These are phyloP conservation scores for Globisporangium sylvaticum DNA, from an alignment of 352 stramenopile genomes.

Conservation along the genomic window DNA sequence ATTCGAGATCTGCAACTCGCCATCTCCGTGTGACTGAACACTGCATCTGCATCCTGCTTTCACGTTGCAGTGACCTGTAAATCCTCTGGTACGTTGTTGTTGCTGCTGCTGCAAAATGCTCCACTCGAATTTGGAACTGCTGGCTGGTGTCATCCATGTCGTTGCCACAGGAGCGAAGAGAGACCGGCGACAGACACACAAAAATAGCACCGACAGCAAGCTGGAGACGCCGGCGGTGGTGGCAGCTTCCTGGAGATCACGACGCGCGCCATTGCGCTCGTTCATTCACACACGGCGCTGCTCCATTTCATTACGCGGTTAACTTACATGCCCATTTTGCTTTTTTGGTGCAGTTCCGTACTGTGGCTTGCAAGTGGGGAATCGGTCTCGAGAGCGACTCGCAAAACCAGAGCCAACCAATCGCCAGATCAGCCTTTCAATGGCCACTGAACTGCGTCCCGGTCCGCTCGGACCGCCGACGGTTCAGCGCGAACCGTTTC, in stretches of 20 bases:
- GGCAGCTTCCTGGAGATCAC: background rate
- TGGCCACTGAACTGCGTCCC: conserved; percentile 25
- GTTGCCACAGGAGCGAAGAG: background rate
- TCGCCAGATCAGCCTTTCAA: conserved; percentile 42
- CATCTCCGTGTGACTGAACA: background rate
- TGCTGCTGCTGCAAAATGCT: background rate
- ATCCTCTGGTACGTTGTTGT: background rate
- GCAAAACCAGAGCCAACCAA: conserved; percentile 75
- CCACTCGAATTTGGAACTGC: background rate
- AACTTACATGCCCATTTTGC: conserved; percentile 87
- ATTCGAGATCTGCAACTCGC: background rate
- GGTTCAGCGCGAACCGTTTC: conserved; percentile 28
- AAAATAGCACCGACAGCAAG: background rate
- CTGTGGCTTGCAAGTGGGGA: conserved; percentile 31
- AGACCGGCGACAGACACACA: background rate
- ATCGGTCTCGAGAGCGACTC: conserved; percentile 15
- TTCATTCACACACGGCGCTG: background rate
- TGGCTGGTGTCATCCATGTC: background rate
- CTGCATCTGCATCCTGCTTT: background rate
- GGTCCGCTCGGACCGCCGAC: conserved; percentile 20
- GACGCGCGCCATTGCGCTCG: background rate
- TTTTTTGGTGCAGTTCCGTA: conserved; percentile 86
- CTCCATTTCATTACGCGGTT: conserved; percentile 11
- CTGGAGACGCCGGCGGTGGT: background rate
- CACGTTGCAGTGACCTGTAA: background rate